phyloP scores from a whole-genome alignment of 352 stramenopile species.

The Stephanocyclus meneghinianus region DNA sequence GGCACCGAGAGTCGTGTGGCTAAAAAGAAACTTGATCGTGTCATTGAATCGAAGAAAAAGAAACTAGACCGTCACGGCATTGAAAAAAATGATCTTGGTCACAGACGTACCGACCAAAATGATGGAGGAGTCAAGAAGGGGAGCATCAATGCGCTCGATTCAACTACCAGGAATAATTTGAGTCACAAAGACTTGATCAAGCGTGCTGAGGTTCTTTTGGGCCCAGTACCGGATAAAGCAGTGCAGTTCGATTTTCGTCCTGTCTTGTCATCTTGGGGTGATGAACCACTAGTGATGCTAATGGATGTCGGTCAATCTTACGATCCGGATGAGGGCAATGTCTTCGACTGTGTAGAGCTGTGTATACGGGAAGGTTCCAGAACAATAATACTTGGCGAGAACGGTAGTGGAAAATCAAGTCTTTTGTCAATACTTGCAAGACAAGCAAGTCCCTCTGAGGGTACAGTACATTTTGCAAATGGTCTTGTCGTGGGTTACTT shows the following conservation, averaged over 20 bases:
- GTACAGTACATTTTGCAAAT: conserved; percentile 60
- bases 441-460: conserved; percentile 86
- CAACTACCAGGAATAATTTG: conserved; percentile 44
- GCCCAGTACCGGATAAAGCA: conserved; percentile 65
- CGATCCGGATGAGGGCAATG: conserved; percentile 3
- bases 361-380: conserved; percentile 63
- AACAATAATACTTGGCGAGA: conserved; percentile 68
- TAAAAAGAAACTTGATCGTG: conserved; percentile 50
- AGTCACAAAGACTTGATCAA: conserved; percentile 60
- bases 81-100: conserved; percentile 58
- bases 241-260: conserved; percentile 73
- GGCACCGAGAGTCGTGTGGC: conserved; percentile 42
- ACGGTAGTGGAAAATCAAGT: conserved; percentile 88
- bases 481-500: conserved; percentile 63
- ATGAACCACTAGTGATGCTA: conserved; percentile 66
- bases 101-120: conserved; percentile 54
- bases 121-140: conserved; percentile 54
- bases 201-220: conserved; percentile 35
- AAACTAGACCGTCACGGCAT: conserved; percentile 70
- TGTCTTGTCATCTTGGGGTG: conserved; percentile 55
- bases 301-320: conserved; percentile 66
- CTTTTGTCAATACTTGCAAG: conserved; percentile 94
- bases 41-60: conserved; percentile 57
- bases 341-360: conserved; percentile 79
- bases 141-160: conserved; percentile 61